Conservation (phyloP, 441 rosid species). For the Biscutella laevigata region DNA sequence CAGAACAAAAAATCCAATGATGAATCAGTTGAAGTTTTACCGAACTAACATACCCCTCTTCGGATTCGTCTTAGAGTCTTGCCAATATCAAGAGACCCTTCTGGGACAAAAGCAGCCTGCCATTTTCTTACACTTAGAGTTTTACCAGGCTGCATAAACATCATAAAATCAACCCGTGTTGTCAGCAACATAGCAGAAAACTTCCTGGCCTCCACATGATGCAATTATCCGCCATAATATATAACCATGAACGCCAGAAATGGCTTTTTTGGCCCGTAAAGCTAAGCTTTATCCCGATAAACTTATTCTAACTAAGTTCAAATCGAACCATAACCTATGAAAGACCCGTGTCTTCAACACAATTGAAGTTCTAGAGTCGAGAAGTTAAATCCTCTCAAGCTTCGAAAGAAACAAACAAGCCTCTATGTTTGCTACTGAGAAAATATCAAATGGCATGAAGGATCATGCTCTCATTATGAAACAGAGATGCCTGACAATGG, state of each 20-base stretch:
- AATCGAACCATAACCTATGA: too few species aligned
- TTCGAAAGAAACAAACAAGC: not conserved
- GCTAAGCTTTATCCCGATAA: not conserved
- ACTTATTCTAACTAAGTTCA: constrained; percentile 10
- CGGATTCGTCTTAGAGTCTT: constrained; percentile 73
- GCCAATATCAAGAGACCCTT: constrained; percentile 68
- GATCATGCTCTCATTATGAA: not conserved
- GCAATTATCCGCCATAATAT: not conserved
- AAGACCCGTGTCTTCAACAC: too few species aligned
- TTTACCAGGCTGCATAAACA: constrained; percentile 68
- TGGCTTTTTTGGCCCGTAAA: not conserved
- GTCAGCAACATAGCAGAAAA: constrained; percentile 2
- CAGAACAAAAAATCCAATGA: not conserved
- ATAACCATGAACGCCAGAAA: not conserved
- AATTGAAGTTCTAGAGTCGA: too few species aligned
- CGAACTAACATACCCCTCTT: constrained; percentile 52
- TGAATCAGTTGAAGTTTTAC: not conserved
- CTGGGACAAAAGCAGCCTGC: constrained; percentile 72
- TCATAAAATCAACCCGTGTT: not conserved
- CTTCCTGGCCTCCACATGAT: not conserved
- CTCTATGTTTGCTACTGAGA: not conserved
- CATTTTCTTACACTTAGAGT: constrained; percentile 86
- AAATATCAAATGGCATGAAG: not conserved
- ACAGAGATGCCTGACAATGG: not conserved
- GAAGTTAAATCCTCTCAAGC: not conserved